phyloP scores from a whole-genome alignment of 2,329 filamentous ascomycete genomes.

The Arthrobotrys megalospora region DNA sequence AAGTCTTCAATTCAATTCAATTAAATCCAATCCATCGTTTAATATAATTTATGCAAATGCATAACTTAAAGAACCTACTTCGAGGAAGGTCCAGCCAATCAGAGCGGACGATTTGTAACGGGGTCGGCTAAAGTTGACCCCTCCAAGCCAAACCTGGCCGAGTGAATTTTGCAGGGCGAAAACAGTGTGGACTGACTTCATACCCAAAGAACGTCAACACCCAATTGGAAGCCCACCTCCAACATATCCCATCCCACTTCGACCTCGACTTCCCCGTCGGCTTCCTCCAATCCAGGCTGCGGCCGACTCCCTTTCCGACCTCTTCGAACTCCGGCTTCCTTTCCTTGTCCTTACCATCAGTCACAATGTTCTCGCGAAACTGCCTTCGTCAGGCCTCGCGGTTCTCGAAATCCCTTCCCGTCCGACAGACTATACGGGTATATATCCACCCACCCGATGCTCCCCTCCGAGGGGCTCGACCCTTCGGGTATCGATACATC shows the following conservation, averaged over 20 bases:
- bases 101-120: conserved; percentile 47
- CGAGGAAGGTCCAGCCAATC: conserved; percentile 41
- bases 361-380: conserved; percentile 60
- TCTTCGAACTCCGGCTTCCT: conserved; percentile 20
- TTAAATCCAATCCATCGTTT: neutral
- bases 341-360: neutral
- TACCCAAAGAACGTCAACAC: conserved; percentile 43
- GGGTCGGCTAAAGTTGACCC: conserved; percentile 59
- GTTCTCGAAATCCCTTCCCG: conserved; percentile 54
- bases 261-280: conserved; percentile 35
- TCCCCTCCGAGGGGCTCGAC: neutral
- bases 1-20: conserved; percentile 7
- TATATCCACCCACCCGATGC: conserved; percentile 66
- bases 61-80: too few species aligned
- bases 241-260: conserved; percentile 39
- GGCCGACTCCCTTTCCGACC: conserved; percentile 50
- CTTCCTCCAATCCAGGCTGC: conserved; percentile 55
- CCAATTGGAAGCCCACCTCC: conserved; percentile 27
- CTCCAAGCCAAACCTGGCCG: conserved; percentile 47
- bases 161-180: conserved; percentile 58
- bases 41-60: neutral
- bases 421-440: conserved; percentile 80
- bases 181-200: conserved; percentile 53
- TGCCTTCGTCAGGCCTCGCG: conserved; percentile 58
- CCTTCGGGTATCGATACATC: conserved; percentile 25